Evolutionary conservation across 441 rosid genomes (phyloP), one percentile per base, ranked within the genome.

Genomic region (Populus hybrid): DNA sequence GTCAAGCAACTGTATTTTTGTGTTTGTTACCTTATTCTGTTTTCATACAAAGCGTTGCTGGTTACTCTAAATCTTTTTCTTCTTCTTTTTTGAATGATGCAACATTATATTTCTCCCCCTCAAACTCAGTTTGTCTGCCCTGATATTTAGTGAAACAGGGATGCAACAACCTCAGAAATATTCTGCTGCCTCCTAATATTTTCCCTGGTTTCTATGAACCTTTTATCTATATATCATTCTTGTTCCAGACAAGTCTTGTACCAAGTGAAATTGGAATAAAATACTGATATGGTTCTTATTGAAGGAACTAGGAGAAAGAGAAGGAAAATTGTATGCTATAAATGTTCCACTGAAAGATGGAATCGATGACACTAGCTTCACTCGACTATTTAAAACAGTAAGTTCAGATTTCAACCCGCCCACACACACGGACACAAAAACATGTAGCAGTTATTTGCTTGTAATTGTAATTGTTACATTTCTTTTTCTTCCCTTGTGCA

Each of bases 321-420:
- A 91, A 88, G 99, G 99, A 72, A 92, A 90, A 86, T 94, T 84
- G 82, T 96, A 96, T 76, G 97, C 98, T 76, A 96, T 96, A 75
- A 96, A 96, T 85, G 98, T 96, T 69, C 99, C 98, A 16, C 86
- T 94, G 77, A 94, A 91, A 86, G 98, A 96, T 87, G 99, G 99
- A 76, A 96, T 96, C 76, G 99, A 96, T 78, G 99, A 96, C 79
- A 86, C 71, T 77, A 91, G 98, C 85, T 96, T 94, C 90, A 91
- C 86, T 85, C 95, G 98, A 76, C 93, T 96, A 59, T 96, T 96
- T 83, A 96, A 92, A 84, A 89, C 93, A 1, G 99, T 94, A 87
- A 86, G 98, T 84, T 79, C 69, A 75, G 57, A 36, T 65, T 74
- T 68, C 77, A 76, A 76, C 21, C 46, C 36, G 24, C 76, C 79